Percentiles rank a stretch among this genome's conserved stretches.
Conservation (phyloP, 1,284 basidiomycete species). For the Coniferiporia sulphurascens region DNA sequence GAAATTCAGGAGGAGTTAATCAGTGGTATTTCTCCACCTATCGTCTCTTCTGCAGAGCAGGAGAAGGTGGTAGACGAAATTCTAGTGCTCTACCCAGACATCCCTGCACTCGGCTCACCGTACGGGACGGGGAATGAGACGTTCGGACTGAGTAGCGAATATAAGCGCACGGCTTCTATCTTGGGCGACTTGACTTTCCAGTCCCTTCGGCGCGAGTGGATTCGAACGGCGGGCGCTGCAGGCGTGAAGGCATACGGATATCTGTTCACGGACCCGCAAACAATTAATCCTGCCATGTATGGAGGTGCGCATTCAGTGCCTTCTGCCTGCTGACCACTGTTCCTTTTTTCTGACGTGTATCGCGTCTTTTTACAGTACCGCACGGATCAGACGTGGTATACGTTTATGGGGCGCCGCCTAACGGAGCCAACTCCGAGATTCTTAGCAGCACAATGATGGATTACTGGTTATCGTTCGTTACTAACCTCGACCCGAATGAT, state of each 20-base stretch:
- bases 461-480: conserved; percentile 50
- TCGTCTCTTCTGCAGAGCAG: conserved; percentile 24
- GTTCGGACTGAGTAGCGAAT: conserved; percentile 40
- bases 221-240: conserved; percentile 32
- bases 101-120: conserved; percentile 44
- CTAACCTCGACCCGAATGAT: conserved; percentile 45
- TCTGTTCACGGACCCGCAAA: conserved; percentile 42
- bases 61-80: conserved; percentile 28
- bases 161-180: conserved; percentile 42
- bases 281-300: conserved; percentile 27
- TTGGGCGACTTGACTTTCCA: conserved; percentile 39
- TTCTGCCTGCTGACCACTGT: not conserved
- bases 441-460: conserved; percentile 41
- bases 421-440: conserved; percentile 25
- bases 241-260: conserved; percentile 44
- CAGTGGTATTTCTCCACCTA: conserved; percentile 32
- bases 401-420: conserved; percentile 32
- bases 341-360: not conserved
- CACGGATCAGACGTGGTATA: conserved; percentile 39
- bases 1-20: conserved; percentile 27
- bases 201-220: conserved; percentile 37
- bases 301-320: conserved; percentile 21
- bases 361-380: conserved; percentile 25
- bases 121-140: conserved; percentile 47
- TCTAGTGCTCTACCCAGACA: conserved; percentile 44